Conservation (phyloP, 2,329 filamentous ascomycete species). For the Alternaria solani region DNA sequence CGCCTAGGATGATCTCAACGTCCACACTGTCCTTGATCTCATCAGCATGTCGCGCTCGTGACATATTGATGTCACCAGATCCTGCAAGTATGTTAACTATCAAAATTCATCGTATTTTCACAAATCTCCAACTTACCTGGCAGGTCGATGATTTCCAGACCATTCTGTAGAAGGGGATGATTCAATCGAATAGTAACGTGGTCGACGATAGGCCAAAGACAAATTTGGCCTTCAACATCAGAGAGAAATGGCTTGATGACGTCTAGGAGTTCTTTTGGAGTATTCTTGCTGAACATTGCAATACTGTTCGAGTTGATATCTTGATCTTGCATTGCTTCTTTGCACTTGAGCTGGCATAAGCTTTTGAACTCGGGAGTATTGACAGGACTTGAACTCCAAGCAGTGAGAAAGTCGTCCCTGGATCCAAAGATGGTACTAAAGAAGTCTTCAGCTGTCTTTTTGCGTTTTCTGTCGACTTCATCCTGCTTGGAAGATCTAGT, state of each 20-base stretch:
- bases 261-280: conserved; percentile 18
- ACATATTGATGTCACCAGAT: conserved; percentile 33
- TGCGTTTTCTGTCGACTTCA: conserved; percentile 21
- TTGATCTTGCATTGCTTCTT: conserved; percentile 15
- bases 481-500: conserved; percentile 13
- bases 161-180: conserved; percentile 20
- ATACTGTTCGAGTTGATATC: conserved; percentile 2
- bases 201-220: conserved; percentile 36
- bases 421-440: conserved; percentile 29
- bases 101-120: too few species aligned
- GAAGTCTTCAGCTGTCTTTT: conserved; percentile 32
- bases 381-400: conserved; percentile 17
- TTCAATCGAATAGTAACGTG: conserved; percentile 22
- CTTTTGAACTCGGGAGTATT: conserved; percentile 21
- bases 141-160: conserved; percentile 29
- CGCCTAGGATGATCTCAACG: conserved; percentile 28
- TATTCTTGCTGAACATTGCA: background rate
- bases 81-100: conserved; percentile 17
- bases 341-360: conserved; percentile 26
- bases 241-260: conserved; percentile 27
- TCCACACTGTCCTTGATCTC: conserved; percentile 31
- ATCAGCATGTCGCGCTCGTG: conserved; percentile 24
- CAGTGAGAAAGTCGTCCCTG: conserved; percentile 15
- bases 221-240: conserved; percentile 19
- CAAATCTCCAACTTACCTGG: conserved; percentile 24